A percentile compares a stretch with the other conserved stretches of the same genome.
Conservation (phyloP, 2,329 filamentous ascomycete species). For the Pestalotiopsis sp. region DNA sequence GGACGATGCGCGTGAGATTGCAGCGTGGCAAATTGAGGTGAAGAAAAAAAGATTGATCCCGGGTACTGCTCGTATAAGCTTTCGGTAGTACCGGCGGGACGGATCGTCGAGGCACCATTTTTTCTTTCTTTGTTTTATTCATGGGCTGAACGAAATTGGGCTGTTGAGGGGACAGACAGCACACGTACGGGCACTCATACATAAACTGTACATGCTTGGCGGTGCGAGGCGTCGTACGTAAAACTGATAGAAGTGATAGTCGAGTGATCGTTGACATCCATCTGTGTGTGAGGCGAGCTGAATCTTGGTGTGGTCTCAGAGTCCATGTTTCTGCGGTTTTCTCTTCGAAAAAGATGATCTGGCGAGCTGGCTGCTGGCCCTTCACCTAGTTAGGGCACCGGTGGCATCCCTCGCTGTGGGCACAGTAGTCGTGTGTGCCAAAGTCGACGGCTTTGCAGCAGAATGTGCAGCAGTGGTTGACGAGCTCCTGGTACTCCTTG, state of each 20-base stretch:
- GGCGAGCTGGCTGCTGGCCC: neutral
- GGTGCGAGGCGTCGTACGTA: no score
- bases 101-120: neutral
- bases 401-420: conserved; percentile 41
- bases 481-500: conserved; percentile 44
- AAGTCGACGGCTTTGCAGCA: conserved; percentile 54
- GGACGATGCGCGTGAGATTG: neutral
- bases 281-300: no score
- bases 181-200: neutral
- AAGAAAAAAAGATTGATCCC: conserved; percentile 9
- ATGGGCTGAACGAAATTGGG: neutral
- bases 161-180: neutral
- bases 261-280: no score
- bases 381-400: conserved; percentile 37
- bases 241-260: no score
- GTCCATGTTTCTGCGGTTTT: neutral
- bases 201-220: no score
- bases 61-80: neutral
- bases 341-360: neutral
- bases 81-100: neutral
- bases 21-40: neutral
- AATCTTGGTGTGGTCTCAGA: no score
- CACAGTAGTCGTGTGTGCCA: conserved; percentile 52
- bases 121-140: neutral
- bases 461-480: conserved; percentile 53